Percentiles rank a stretch among this genome's conserved stretches.
phyloP scores from a whole-genome alignment of 148 eudicot genomes.

The Rhododendron mucronatum region DNA sequence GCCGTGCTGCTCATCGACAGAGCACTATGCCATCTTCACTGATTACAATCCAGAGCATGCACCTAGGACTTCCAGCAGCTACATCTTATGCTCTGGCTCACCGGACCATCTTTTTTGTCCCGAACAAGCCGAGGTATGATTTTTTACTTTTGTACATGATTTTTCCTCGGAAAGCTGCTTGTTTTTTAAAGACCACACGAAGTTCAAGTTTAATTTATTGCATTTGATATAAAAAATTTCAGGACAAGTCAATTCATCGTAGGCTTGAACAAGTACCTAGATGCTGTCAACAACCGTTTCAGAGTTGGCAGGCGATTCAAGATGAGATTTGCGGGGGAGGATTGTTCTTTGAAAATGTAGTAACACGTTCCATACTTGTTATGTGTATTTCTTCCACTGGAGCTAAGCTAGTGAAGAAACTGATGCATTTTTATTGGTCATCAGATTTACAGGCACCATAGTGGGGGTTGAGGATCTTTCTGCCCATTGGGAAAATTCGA shows the following conservation, averaged over 20 bases:
- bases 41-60: conserved; percentile 82
- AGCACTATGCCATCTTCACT: conserved; percentile 80
- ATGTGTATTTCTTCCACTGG: neutral
- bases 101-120: conserved; percentile 60
- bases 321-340: conserved; percentile 94
- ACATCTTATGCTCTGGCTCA: conserved; percentile 76
- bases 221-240: neutral
- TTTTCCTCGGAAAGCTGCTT: neutral
- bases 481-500: conserved; percentile 65
- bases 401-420: neutral
- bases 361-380: too few species aligned
- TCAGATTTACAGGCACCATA: conserved; percentile 85
- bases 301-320: conserved; percentile 76
- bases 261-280: conserved; percentile 81
- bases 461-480: conserved; percentile 73
- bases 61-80: conserved; percentile 72
- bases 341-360: conserved; percentile 76
- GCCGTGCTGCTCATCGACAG: conserved; percentile 67
- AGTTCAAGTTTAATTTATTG: neutral
- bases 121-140: conserved; percentile 79
- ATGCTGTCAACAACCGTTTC: conserved; percentile 54
- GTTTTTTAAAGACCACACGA: neutral
- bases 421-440: conserved; percentile 9
- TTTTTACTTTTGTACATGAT: neutral
- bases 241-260: conserved; percentile 95